phyloP scores from a whole-genome alignment of 2,329 filamentous ascomycete species.

The Scopulariopsis brevicaulis region DNA sequence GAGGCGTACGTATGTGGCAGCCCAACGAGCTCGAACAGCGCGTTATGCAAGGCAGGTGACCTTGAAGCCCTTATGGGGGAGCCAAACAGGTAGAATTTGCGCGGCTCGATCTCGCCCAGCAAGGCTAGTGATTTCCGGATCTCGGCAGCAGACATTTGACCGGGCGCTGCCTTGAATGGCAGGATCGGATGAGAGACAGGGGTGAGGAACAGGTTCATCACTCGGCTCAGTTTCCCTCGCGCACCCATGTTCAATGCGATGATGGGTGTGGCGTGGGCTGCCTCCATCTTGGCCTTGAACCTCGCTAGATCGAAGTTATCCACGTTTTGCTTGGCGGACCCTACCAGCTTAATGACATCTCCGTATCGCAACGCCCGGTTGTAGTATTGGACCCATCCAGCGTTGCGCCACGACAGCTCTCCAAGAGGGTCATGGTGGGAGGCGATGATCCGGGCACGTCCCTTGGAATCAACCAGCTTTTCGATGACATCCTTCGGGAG shows the following conservation, averaged over 20 bases:
- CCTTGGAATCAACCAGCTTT: conserved; percentile 53
- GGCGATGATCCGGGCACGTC: conserved; percentile 74
- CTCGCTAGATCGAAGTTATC: conserved; percentile 79
- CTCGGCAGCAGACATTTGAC: conserved; percentile 81
- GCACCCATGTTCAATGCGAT: conserved; percentile 96
- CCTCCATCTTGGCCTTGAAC: conserved; percentile 69
- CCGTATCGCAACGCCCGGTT: conserved; percentile 84
- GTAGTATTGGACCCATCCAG: conserved; percentile 85
- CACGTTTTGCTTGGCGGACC: conserved; percentile 60
- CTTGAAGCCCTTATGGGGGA: conserved; percentile 72
- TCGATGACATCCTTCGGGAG: conserved; percentile 68
- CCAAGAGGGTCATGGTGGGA: conserved; percentile 87
- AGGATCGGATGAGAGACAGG: conserved; percentile 83
- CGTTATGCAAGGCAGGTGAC: conserved; percentile 84
- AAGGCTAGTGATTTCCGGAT: conserved; percentile 71
- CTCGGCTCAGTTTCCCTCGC: conserved; percentile 75
- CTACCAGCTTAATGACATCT: conserved; percentile 90
- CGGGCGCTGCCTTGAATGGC: conserved; percentile 89
- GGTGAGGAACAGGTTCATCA: conserved; percentile 87
- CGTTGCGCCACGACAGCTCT: conserved; percentile 75
- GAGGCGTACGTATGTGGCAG: conserved; percentile 74
- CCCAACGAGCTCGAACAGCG: conserved; percentile 63
- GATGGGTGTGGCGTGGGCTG: conserved; percentile 66
- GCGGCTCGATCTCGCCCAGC: conserved; percentile 65
- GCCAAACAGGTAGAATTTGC: conserved; percentile 79